Evolutionary conservation across 345 rosid genomes (phyloP).

Genomic region (Camelina laxa): DNA sequence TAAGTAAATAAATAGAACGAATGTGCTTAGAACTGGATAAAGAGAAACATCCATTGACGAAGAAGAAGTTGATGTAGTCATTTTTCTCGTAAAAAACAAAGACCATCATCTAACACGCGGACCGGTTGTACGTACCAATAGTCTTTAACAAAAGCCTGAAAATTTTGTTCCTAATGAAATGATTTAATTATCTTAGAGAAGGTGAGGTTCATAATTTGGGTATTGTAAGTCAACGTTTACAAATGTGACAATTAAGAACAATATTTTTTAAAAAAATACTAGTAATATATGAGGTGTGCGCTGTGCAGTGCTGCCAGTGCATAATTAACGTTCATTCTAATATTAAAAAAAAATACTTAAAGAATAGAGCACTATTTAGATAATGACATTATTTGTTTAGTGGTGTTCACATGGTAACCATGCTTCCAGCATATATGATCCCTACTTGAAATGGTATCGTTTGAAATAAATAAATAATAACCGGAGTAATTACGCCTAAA

Average conservation of each 20-base stretch:
- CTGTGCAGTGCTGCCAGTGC: not conserved
- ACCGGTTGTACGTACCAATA: constrained; percentile 7
- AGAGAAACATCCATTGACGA: constrained; percentile 31
- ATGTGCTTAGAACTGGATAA: not conserved
- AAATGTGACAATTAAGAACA: not conserved
- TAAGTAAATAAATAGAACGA: constrained; percentile 11
- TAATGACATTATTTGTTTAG: constrained; percentile 14
- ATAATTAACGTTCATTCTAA: not conserved
- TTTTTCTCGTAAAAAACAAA: constrained; percentile 22
- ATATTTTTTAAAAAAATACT: not conserved
- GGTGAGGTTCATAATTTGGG: constrained; percentile 14
- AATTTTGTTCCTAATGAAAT: constrained; percentile 2
- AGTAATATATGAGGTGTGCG: not conserved
- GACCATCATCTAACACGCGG: constrained; percentile 12
- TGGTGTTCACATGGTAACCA: constrained; percentile 22
- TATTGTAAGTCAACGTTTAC: constrained; percentile 29
- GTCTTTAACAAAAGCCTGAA: not conserved
- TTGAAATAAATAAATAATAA: too few species aligned
- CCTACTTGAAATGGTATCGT: not conserved
- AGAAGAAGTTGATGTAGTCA: constrained; percentile 22
- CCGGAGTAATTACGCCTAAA: not conserved
- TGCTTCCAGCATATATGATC: not conserved
- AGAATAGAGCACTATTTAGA: not conserved
- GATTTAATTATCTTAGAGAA: not conserved
- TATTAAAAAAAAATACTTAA: not conserved